A percentile compares a stretch with the other conserved stretches of the same genome.
These are phyloP conservation scores for Candida albicans DNA, from an alignment of 1,139 yeast genomes.

Conservation along the genomic window DNA sequence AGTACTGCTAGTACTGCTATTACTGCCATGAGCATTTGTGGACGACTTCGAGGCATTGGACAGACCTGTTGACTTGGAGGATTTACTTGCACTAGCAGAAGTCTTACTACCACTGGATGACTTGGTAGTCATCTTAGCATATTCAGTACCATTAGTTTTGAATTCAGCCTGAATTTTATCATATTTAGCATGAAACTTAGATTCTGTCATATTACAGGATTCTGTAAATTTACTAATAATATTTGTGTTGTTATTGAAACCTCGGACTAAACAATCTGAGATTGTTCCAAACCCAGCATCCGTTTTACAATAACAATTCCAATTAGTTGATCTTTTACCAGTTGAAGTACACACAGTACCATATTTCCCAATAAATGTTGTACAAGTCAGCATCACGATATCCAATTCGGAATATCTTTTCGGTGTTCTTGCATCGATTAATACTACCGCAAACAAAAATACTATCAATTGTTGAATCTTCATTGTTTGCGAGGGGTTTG, in stretches of 20 bases:
- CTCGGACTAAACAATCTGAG: slow-evolving; percentile 18
- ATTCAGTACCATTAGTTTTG: slow-evolving; percentile 3
- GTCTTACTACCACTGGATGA: not conserved
- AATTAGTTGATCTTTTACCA: slow-evolving; percentile 5
- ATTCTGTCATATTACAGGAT: slow-evolving; percentile 15
- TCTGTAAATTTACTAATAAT: slow-evolving; percentile 16
- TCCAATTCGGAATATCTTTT: slow-evolving; percentile 4
- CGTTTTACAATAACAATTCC: slow-evolving; percentile 19
- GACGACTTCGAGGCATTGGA: too few relatives aligned
- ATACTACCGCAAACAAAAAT: not conserved
- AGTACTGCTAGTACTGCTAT: too few relatives aligned
- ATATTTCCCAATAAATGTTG: slow-evolving; percentile 6
- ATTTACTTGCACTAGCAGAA: not conserved
- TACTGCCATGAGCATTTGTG: too few relatives aligned
- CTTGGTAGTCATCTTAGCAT: not conserved
- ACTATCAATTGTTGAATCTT: not conserved
- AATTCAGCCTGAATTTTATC: slow-evolving; percentile 6
- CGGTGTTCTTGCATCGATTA: slow-evolving; percentile 5
- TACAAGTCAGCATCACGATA: slow-evolving; percentile 12
- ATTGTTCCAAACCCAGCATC: slow-evolving; percentile 22
- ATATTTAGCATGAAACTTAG: slow-evolving; percentile 10
- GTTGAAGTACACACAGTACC: slow-evolving; percentile 10
- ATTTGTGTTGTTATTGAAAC: slow-evolving; percentile 18
- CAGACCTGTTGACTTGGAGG: too few relatives aligned
- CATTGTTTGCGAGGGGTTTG: not conserved